Base-by-base conservation (phyloP, 768 basidiomycete genomes). In the Boletales sp. region DNA sequence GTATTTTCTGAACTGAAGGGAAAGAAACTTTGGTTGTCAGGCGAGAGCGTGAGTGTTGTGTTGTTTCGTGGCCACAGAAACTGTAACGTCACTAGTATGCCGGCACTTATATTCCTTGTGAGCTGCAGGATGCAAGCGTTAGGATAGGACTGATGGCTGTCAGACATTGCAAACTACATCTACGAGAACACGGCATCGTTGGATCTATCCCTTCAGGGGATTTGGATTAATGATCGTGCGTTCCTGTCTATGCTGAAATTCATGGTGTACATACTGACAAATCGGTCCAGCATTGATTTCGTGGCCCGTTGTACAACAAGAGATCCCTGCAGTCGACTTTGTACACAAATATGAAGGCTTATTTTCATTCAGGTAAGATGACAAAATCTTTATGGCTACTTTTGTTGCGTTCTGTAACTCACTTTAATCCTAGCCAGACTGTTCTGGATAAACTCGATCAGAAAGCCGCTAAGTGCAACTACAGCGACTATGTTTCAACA, bases 161-260 rank as follows among this genome's bases (percentile, higher is more conserved):
- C 41, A 89, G 87, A 89, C 60, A 83, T 87, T 49, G 87, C 88
- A 2, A 81, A 88, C 67, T 84, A 74, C 60, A 86, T 90, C 40
- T 87, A 82, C 56, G 75, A 77, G 31, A 70, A 87, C 40, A 78
- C 83, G 1, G 61, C 65, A 0, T 65, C 66, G 4, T 48, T 89
- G 9, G 76, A 80, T 38, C 72, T 90, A 17, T 68, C 75, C 29
- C 72, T 89, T 21, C 80, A 82, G 58, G 87, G 87, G 4, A 80
- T 84, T 38, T 89, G 86, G 83, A 78, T 87, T 21, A 72, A 75
- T 24, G 86, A 89, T 68, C 84, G 87, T 87, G 57, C 64, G 83
- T 59, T 19, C 29, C 43, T 15, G 6, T 43, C n/a, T 1, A 2
- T 35, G 45, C 10, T 47, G 13, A 15, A 13, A 19, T 4, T 4